A percentile compares a stretch with the other conserved stretches of the same genome.
Conservation (phyloP, 257 asterid species). For the Solanum gandarillasii region DNA sequence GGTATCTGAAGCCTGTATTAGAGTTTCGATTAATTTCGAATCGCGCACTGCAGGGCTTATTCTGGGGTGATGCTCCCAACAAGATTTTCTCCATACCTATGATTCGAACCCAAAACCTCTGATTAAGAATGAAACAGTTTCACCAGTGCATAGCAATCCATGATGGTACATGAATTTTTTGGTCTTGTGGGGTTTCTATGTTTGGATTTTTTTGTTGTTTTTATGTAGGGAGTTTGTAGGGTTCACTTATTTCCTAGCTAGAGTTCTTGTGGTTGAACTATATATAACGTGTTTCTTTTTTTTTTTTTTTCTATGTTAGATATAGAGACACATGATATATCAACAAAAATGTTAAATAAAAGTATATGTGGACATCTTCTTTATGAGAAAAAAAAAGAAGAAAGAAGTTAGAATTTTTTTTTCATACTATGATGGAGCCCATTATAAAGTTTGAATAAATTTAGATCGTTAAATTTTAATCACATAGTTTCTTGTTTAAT, state of each 20-base stretch:
- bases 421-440: neutral
- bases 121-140: accelerated
- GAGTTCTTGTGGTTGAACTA: neutral
- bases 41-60: accelerated
- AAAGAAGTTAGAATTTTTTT: neutral
- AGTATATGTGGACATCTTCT: neutral
- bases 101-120: accelerated
- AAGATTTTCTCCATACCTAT: neutral
- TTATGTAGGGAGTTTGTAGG: neutral
- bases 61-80: neutral
- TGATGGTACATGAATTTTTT: neutral
- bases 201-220: neutral
- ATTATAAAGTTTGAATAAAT: neutral
- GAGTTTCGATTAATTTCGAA: too few relatives aligned
- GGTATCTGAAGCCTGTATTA: neutral
- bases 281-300: neutral
- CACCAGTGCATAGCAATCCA: neutral
- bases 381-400: neutral
- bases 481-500: neutral
- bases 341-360: neutral
- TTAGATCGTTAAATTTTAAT: neutral
- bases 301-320: neutral
- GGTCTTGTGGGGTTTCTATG: neutral
- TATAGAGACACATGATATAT: neutral
- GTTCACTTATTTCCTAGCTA: neutral